A percentile compares a stretch with the other conserved stretches of the same genome.
phyloP scores from a whole-genome alignment of 768 basidiomycete species.

The Serendipita sp. region DNA sequence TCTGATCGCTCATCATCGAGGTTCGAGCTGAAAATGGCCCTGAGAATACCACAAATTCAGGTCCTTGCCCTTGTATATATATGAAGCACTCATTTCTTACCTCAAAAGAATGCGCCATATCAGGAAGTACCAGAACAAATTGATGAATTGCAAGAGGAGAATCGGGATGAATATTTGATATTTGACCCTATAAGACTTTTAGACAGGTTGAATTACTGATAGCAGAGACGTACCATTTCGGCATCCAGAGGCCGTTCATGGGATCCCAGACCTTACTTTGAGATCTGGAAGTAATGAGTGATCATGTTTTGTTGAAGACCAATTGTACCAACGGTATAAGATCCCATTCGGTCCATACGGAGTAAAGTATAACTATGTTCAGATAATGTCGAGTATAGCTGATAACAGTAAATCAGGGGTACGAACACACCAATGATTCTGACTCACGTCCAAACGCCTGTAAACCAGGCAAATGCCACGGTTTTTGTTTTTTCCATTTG shows the following conservation, averaged over 20 bases:
- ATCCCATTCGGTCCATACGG: slow-evolving; percentile 66
- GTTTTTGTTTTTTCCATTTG: slow-evolving; percentile 47
- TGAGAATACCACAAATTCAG: slow-evolving; percentile 16
- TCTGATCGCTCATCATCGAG: slow-evolving; percentile 64
- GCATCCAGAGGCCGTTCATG: slow-evolving; percentile 49
- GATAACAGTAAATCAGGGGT: neutral
- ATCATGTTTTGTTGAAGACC: neutral
- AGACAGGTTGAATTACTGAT: neutral
- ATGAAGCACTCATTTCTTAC: slow-evolving; percentile 26
- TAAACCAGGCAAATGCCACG: slow-evolving; percentile 45
- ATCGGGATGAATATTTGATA: slow-evolving; percentile 68
- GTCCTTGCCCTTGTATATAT: neutral
- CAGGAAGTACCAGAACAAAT: slow-evolving; percentile 85
- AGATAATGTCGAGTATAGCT: slow-evolving; percentile 92
- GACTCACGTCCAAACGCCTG: slow-evolving; percentile 67
- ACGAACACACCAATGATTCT: neutral
- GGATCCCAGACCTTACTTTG: slow-evolving; percentile 41
- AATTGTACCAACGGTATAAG: slow-evolving; percentile 51
- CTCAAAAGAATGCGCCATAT: slow-evolving; percentile 62
- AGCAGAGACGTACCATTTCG: slow-evolving; percentile 29
- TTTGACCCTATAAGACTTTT: slow-evolving; percentile 34
- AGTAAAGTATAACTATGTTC: slow-evolving; percentile 74
- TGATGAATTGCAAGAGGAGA: slow-evolving; percentile 60
- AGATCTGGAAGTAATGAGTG: slow-evolving; percentile 27
- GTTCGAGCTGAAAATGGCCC: slow-evolving; percentile 32